Base-by-base conservation (phyloP, 805 yeast species). In the Ogataea glucozyma region DNA sequence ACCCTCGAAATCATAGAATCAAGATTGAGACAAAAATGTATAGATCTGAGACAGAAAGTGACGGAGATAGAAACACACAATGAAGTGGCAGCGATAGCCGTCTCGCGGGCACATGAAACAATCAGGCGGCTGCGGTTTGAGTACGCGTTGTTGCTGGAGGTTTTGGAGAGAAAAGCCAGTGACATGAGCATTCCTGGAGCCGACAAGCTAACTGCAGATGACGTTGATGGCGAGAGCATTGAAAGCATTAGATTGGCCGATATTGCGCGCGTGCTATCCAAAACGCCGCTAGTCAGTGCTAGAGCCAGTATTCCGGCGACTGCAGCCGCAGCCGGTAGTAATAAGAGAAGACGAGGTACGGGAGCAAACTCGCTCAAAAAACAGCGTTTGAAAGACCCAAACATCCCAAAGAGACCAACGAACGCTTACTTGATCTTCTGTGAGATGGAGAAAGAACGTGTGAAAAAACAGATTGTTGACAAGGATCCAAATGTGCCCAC, bases 401-500 rank as follows among this genome's bases (percentile, higher is more conserved):
- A 81, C 52, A 73, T 84, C 56, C 97, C 97, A 16, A 88, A 85
- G 54, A 73, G 95, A 56, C 96, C 97, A 5, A 83, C 93, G 3
- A 90, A 89, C 62, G 96, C 97, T 4, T 90, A 89, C 57, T 70
- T 88, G 48, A 76, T 88, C 27, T 89, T 85, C 58, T 90, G 97
- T 65, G 97, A 90, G 46, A 67, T 77, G 67, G 95, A 88, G 57
- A 86, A 86, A 63, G 96, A 87, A 35, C 71, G 75, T 38, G 75
- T 88, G 27, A 79, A 78, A 48, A 72, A 75, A 38, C 78, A 76
- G 47, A 70, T 81, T 40, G 85, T 78, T 47, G 64, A 64, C n/a
- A 64, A 62, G 38, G 70, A 71, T 38, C 75, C 78, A 3, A 82
- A 81, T 8, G 70, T 72, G 22, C 70, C 67, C 14, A 66, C 67